Evolutionary conservation across 1,284 basidiomycete species (phyloP).

Genomic region (Pseudozyma sp.): DNA sequence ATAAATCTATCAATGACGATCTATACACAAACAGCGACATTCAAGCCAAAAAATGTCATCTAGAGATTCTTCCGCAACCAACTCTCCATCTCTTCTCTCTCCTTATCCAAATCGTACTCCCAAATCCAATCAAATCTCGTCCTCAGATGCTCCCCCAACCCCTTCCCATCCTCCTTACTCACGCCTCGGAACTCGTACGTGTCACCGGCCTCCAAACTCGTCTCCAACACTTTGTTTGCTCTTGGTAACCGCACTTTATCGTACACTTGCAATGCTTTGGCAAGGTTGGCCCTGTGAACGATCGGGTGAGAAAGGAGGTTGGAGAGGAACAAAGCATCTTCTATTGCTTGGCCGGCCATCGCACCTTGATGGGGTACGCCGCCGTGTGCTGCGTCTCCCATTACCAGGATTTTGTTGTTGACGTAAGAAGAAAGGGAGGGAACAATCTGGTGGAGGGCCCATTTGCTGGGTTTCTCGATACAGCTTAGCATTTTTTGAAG

Average conservation of each 20-base stretch:
- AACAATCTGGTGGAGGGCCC: slow-evolving; percentile 75
- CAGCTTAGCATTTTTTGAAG: slow-evolving; percentile 71
- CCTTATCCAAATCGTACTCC: slow-evolving; percentile 43
- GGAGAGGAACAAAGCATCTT: slow-evolving; percentile 74
- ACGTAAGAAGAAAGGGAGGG: slow-evolving; percentile 72
- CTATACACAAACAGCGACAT: no score
- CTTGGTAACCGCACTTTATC: slow-evolving; percentile 57
- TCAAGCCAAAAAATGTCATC: no score
- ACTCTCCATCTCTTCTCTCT: slow-evolving; percentile 19
- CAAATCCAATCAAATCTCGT: slow-evolving; percentile 39
- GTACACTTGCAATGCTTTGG: slow-evolving; percentile 70
- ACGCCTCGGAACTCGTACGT: slow-evolving; percentile 49
- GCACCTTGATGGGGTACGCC: slow-evolving; percentile 77
- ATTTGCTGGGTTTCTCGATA: slow-evolving; percentile 74
- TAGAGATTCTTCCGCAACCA: slow-evolving; percentile 28
- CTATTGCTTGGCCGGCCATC: slow-evolving; percentile 76
- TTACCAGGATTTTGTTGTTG: slow-evolving; percentile 72
- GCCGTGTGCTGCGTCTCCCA: slow-evolving; percentile 77
- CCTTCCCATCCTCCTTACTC: slow-evolving; percentile 16
- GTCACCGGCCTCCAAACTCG: slow-evolving; percentile 54
- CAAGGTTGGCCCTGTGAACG: slow-evolving; percentile 71
- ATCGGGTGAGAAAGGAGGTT: slow-evolving; percentile 72
- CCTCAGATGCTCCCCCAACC: slow-evolving; percentile 29
- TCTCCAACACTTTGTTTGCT: slow-evolving; percentile 53
- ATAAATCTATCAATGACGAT: no score